phyloP scores from a whole-genome alignment of 23 red algal species.

The Gracilariopsis chorda region DNA sequence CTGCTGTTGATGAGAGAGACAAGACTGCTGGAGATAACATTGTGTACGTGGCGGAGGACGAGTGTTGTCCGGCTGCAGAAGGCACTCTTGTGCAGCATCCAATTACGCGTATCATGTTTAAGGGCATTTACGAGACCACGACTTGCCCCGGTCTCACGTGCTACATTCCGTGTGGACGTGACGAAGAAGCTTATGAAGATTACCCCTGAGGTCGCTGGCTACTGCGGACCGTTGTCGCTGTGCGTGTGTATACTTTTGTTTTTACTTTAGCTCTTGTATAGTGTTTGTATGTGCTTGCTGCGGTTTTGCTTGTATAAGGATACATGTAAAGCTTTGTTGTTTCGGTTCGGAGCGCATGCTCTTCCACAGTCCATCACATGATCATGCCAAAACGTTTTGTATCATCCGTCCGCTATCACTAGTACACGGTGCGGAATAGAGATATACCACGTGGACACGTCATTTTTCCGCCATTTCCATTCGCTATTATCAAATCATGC shows the following conservation, averaged over 20 bases:
- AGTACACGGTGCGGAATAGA: too few species aligned
- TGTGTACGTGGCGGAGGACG: slow-evolving; percentile 40
- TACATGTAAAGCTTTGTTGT: background rate
- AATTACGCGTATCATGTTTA: slow-evolving; percentile 41
- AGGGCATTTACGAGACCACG: background rate
- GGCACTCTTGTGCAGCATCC: slow-evolving; percentile 22
- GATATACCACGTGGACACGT: too few species aligned
- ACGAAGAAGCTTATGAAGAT: background rate
- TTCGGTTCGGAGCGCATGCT: background rate
- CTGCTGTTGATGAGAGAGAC: slow-evolving; percentile 44
- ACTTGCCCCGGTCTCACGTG: slow-evolving; percentile 14
- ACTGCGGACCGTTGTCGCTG: background rate
- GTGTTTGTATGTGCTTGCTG: background rate
- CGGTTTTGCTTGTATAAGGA: background rate
- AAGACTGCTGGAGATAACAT: slow-evolving; percentile 32
- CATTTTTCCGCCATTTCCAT: background rate
- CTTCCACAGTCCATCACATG: too few species aligned
- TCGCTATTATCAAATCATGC: background rate
- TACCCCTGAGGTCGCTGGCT: background rate
- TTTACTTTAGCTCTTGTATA: background rate
- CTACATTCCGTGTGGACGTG: background rate
- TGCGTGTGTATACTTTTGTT: background rate
- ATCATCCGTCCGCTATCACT: too few species aligned
- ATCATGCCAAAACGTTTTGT: too few species aligned
- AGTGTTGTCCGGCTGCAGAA: slow-evolving; percentile 7